A percentile compares a stretch with the other conserved stretches of the same genome.
Conservation (phyloP, 2,329 filamentous ascomycete species). For the Trichoderma pleuroti region DNA sequence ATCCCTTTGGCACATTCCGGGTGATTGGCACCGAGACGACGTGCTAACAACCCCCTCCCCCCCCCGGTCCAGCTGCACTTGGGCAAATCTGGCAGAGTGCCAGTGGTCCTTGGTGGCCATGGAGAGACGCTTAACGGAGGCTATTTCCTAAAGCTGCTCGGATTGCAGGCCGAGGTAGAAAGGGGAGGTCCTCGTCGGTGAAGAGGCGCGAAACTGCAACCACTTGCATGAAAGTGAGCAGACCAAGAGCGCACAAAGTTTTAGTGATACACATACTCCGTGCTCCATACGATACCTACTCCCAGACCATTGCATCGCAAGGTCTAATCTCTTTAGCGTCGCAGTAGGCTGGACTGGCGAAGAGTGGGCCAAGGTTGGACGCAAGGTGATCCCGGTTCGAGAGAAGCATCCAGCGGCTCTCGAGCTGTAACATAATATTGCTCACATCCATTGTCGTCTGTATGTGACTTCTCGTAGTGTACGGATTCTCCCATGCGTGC, state of each 20-base stretch:
- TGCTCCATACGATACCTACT: background rate
- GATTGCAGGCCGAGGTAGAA: background rate
- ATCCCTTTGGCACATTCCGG: background rate
- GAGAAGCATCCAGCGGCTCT: conserved; percentile 2
- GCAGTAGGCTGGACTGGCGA: conserved; percentile 12
- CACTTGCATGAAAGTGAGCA: conserved; percentile 16
- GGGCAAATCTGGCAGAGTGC: background rate
- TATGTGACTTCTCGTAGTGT: background rate
- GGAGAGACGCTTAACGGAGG: background rate
- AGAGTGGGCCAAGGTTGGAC: conserved; percentile 1
- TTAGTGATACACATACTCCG: conserved; percentile 10
- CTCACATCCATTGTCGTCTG: conserved; percentile 3
- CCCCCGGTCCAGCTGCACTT: background rate
- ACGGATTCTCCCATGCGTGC: conserved; percentile 4
- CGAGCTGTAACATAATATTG: conserved; percentile 9
- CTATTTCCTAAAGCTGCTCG: background rate
- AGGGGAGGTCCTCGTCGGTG: conserved; percentile 9
- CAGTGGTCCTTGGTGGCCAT: background rate
- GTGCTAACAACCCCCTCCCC: background rate
- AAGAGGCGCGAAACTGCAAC: conserved; percentile 15
- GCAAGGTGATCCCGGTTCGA: conserved; percentile 11
- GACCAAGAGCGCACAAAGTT: conserved; percentile 13
- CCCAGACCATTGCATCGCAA: background rate
- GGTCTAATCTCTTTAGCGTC: conserved; percentile 16
- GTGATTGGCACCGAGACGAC: background rate